phyloP scores from a whole-genome alignment of 2,329 filamentous ascomycete species.

The Didymosphaeria variabile region DNA sequence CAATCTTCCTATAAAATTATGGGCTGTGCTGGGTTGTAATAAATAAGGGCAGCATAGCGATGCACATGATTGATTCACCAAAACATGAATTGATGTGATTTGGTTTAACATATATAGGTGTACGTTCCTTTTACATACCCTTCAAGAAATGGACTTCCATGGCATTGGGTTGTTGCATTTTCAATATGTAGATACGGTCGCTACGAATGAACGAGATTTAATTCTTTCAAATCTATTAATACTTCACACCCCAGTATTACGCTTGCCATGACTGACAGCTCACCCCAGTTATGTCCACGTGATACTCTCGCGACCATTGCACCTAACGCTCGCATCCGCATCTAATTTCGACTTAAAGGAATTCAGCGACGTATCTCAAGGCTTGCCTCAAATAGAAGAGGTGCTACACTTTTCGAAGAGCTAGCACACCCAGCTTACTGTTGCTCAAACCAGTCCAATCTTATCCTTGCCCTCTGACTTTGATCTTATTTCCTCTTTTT shows the following conservation, averaged over 20 bases:
- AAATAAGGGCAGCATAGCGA: background rate
- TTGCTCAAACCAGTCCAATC: too few species aligned
- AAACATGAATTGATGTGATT: background rate
- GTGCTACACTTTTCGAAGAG: too few species aligned
- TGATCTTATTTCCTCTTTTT: too few species aligned
- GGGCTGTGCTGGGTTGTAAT: constrained; percentile 29
- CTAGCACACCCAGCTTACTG: too few species aligned
- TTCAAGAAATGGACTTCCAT: background rate
- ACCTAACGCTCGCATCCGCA: background rate
- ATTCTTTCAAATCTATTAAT: background rate
- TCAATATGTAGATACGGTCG: background rate
- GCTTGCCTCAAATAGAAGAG: too few species aligned
- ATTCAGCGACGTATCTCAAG: too few species aligned
- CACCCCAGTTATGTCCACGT: background rate
- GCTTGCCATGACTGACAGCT: background rate
- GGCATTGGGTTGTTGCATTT: background rate
- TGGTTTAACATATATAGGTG: background rate
- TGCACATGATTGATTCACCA: background rate
- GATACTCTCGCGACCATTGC: background rate
- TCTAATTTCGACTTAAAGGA: background rate
- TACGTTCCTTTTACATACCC: constrained; percentile 7
- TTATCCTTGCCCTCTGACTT: too few species aligned
- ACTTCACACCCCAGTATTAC: background rate
- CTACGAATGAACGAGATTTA: background rate
- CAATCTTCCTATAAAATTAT: background rate